phyloP scores from a whole-genome alignment of 768 basidiomycete species.

The Russula ochroleuca region DNA sequence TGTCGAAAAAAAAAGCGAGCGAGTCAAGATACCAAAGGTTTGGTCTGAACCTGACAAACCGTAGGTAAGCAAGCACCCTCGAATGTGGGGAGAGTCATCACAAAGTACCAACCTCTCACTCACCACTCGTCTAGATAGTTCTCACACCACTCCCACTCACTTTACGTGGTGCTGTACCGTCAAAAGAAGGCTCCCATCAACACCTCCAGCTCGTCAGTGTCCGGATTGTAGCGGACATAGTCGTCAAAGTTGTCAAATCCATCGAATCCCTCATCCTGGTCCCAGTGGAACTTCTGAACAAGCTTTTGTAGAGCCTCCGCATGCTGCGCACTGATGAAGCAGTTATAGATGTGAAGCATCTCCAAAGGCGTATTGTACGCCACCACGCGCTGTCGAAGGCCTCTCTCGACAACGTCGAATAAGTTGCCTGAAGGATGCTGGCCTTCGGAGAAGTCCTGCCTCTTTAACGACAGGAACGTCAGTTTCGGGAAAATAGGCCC shows the following conservation, averaged over 20 bases:
- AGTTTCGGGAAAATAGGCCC: slow-evolving; percentile 6
- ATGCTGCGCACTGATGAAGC: neutral
- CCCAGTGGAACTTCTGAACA: slow-evolving; percentile 1
- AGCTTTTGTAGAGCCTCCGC: neutral
- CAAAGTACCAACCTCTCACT: neutral
- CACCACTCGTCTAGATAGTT: slow-evolving; percentile 3
- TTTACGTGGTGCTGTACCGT: neutral
- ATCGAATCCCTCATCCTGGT: neutral
- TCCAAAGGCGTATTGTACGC: neutral
- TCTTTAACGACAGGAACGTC: slow-evolving; percentile 6
- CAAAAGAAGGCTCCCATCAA: slow-evolving; percentile 2
- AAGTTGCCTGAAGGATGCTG: neutral
- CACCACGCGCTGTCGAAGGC: slow-evolving; percentile 1
- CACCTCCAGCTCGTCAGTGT: neutral
- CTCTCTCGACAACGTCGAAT: neutral
- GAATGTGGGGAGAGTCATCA: too few species aligned
- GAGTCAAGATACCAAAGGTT: too few species aligned
- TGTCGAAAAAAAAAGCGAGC: too few species aligned
- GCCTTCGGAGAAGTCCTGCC: neutral
- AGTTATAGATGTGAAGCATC: neutral
- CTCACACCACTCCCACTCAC: neutral
- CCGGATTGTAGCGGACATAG: neutral
- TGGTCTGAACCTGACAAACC: too few species aligned
- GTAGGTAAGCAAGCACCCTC: too few species aligned
- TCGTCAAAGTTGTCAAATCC: neutral